Evolutionary conservation across 495 filamentous ascomycete genomes (phyloP), one percentile per base, ranked within the genome.

Genomic region (Astrothelium macrocarpum): DNA sequence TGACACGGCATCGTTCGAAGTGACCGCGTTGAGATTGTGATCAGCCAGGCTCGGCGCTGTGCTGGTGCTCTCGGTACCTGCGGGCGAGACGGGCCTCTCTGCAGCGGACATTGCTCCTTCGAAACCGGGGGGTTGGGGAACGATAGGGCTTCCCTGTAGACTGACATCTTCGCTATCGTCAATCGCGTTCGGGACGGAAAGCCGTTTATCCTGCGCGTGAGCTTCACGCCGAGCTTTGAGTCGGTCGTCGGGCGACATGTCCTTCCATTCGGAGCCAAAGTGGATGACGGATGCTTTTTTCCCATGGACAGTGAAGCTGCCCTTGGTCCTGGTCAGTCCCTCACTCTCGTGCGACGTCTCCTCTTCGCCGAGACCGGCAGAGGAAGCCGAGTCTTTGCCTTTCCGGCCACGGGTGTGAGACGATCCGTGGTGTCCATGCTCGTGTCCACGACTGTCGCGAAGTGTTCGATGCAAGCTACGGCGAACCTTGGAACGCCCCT

Each of bases 251-350:
- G 49, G 49, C 20, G 49, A 56, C 49, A 56, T 56, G 25, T 56
- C 49, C 49, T 56, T 56, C 80, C 95, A 88, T 67, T 97, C 95
- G 42, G 85, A 87, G 9, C 92, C 92, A 73, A 98, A 96, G 31
- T 90, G 95, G 64, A 98, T 87, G 59, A 98, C 88, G 0, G 90
- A 96, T 1, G 94, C 94, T 74, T 98, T 97, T 78, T 98, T 98
- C 62, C 94, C 94, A 71, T 98, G 94, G 3, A 98, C 87, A 4
- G 90, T 95, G 72, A 98, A 97, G 67, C 88, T 95, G 12, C 90
- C 90, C 12, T 87, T 84, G 29, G 87, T 88, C 20, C 94, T 83
- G 16, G 86, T 75, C 10, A 98, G 80, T 11, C 86, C 83, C 46
- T 32, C 59, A 53, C 28, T 61, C 59, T 29, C 36, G 59, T 12